Percentiles rank a stretch among this genome's conserved stretches.
phyloP scores from a whole-genome alignment of 192 early-diverging fungal species.

The Phlyctochytrium planicorne region DNA sequence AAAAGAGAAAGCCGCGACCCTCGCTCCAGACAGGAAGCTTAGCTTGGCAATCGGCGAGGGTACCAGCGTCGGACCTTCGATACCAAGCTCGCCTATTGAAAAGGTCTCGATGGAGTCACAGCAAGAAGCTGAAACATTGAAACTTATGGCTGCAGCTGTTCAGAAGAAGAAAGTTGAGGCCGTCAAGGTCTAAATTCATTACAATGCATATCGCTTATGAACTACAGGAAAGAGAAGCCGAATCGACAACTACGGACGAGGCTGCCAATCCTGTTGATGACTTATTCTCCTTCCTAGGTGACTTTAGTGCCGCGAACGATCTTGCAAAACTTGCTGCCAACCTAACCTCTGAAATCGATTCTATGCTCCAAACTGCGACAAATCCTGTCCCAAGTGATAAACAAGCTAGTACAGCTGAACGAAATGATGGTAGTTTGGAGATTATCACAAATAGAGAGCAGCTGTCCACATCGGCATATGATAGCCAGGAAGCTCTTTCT shows the following conservation, averaged over 20 bases:
- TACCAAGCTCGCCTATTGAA: not conserved
- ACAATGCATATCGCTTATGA: not conserved
- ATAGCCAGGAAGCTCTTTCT: not conserved
- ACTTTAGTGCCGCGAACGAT: constrained; percentile 41
- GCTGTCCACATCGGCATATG: not conserved
- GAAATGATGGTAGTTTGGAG: not conserved
- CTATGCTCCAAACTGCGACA: constrained; percentile 11
- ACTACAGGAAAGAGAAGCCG: no score
- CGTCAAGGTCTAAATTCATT: constrained; percentile 1
- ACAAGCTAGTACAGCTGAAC: not conserved
- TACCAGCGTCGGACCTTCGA: not conserved
- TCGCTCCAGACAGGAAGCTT: not conserved
- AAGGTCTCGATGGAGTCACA: not conserved
- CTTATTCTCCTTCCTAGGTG: constrained; percentile 48
- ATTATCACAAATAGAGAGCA: not conserved
- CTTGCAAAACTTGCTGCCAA: constrained; percentile 36
- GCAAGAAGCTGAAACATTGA: not conserved
- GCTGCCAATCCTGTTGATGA: constrained; percentile 34
- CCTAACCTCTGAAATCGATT: constrained; percentile 40
- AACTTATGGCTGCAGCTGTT: constrained; percentile 11
- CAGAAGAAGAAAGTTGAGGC: constrained; percentile 22
- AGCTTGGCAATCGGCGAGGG: constrained; percentile 5
- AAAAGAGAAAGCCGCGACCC: constrained; percentile 13
- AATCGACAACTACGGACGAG: no score
- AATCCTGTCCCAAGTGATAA: not conserved